Evolutionary conservation across 2,329 filamentous ascomycete genomes (phyloP).

Genomic region (Dichotomopilus funicola): DNA sequence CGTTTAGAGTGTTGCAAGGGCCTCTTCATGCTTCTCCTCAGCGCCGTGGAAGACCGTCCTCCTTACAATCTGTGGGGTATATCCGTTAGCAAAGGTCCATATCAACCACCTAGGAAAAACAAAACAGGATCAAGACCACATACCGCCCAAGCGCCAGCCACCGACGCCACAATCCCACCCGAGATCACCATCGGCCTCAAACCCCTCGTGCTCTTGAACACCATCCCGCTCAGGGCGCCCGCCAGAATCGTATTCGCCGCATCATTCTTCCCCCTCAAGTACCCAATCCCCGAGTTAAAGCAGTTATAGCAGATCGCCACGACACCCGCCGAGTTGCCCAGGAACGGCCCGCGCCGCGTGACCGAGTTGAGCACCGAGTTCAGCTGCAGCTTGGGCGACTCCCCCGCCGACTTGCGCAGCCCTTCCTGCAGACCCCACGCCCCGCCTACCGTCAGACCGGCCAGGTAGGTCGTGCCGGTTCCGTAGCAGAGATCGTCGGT

Average conservation of each 20-base stretch:
- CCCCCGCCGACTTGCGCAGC: constrained; percentile 65
- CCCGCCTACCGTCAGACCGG: constrained; percentile 79
- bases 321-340: constrained; percentile 93
- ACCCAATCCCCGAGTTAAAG: constrained; percentile 77
- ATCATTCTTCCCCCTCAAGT: constrained; percentile 78
- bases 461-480: constrained; percentile 86
- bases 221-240: constrained; percentile 79
- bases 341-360: constrained; percentile 84
- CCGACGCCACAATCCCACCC: constrained; percentile 76
- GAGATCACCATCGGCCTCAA: constrained; percentile 91
- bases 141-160: constrained; percentile 89
- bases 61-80: constrained; percentile 25
- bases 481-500: constrained; percentile 98
- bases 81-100: constrained; percentile 25
- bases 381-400: constrained; percentile 82
- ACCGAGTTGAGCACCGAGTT: constrained; percentile 95
- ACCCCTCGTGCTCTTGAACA: constrained; percentile 95
- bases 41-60: constrained; percentile 38
- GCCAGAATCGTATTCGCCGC: constrained; percentile 81
- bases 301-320: constrained; percentile 96
- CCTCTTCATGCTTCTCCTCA: constrained; percentile 26
- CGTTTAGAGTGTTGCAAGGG: constrained; percentile 11
- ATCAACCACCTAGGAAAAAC: neutral
- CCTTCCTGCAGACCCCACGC: constrained; percentile 91
- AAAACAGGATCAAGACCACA: constrained; percentile 33